phyloP scores from a whole-genome alignment of 352 stramenopile genomes.

The Blastocystis sp. region DNA sequence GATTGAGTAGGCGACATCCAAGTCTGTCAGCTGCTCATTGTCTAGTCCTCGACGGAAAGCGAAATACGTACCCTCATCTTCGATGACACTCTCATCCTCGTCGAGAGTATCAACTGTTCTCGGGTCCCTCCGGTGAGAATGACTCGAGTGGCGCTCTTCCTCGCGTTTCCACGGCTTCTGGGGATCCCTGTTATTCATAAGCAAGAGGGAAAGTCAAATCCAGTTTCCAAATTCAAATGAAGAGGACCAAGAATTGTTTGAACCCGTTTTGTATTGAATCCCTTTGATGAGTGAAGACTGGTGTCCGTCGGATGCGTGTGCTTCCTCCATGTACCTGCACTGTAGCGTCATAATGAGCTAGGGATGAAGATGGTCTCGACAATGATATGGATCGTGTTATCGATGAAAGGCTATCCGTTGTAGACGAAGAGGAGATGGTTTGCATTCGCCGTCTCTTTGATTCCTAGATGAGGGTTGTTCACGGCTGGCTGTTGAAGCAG shows the following conservation, averaged over 20 bases:
- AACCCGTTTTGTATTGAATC: background rate
- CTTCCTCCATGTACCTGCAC: too few relatives aligned
- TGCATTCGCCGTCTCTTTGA: background rate
- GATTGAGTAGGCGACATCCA: slow-evolving; percentile 65
- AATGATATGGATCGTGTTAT: background rate
- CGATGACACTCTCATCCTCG: background rate
- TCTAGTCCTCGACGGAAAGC: slow-evolving; percentile 5
- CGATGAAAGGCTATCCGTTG: background rate
- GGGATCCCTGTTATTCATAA: background rate
- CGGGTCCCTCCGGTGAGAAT: background rate
- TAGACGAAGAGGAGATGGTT: background rate
- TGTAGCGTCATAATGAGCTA: too few relatives aligned
- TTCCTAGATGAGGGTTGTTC: background rate
- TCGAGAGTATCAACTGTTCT: background rate
- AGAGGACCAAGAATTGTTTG: slow-evolving; percentile 1
- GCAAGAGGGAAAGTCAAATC: background rate
- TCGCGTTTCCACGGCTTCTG: background rate
- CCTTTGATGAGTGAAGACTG: too few relatives aligned
- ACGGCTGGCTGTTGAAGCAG: background rate
- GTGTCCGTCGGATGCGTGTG: too few relatives aligned
- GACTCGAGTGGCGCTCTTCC: background rate
- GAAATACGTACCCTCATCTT: background rate
- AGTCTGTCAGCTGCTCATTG: slow-evolving; percentile 9
- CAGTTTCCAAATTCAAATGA: background rate
- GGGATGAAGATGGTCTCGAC: background rate